phyloP scores from a whole-genome alignment of 202 grass and related monocot genomes.

The Digitaria exilis region DNA sequence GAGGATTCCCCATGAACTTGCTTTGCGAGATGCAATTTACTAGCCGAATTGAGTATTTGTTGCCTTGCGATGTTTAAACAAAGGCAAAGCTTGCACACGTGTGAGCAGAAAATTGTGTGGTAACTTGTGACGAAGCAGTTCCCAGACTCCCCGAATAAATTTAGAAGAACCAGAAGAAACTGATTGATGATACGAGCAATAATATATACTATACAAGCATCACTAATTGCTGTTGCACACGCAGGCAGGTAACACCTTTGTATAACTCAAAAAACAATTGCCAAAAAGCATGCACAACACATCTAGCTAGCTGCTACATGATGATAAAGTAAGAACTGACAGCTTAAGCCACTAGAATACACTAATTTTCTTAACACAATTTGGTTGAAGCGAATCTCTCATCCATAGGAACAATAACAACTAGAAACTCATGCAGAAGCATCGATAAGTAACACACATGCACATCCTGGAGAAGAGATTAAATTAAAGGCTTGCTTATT shows the following conservation, averaged over 20 bases:
- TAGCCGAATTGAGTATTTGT: background rate
- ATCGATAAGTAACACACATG: slow-evolving; percentile 10
- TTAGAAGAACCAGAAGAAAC: slow-evolving; percentile 41
- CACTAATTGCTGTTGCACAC: slow-evolving; percentile 44
- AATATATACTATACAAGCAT: slow-evolving; percentile 54
- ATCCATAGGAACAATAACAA: slow-evolving; percentile 44
- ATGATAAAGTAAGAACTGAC: slow-evolving; percentile 51
- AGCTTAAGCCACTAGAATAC: slow-evolving; percentile 54
- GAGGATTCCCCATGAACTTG: slow-evolving; percentile 47
- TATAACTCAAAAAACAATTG: slow-evolving; percentile 48
- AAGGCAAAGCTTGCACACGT: slow-evolving; percentile 52
- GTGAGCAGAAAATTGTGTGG: slow-evolving; percentile 43
- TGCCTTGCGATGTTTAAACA: slow-evolving; percentile 48
- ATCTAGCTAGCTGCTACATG: slow-evolving; percentile 30
- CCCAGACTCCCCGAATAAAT: slow-evolving; percentile 39
- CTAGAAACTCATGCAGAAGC: slow-evolving; percentile 22
- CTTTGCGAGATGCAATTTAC: slow-evolving; percentile 47
- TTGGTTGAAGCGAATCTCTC: slow-evolving; percentile 45
- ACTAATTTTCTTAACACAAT: slow-evolving; percentile 42
- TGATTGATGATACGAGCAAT: slow-evolving; percentile 23
- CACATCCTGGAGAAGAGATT: slow-evolving; percentile 33
- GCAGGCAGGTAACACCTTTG: slow-evolving; percentile 43
- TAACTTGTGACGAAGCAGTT: slow-evolving; percentile 58
- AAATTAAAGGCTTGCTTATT: slow-evolving; percentile 45
- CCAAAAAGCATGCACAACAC: slow-evolving; percentile 37